Conservation (phyloP, 2,329 filamentous ascomycete species). For the Penicillium occitanis region DNA sequence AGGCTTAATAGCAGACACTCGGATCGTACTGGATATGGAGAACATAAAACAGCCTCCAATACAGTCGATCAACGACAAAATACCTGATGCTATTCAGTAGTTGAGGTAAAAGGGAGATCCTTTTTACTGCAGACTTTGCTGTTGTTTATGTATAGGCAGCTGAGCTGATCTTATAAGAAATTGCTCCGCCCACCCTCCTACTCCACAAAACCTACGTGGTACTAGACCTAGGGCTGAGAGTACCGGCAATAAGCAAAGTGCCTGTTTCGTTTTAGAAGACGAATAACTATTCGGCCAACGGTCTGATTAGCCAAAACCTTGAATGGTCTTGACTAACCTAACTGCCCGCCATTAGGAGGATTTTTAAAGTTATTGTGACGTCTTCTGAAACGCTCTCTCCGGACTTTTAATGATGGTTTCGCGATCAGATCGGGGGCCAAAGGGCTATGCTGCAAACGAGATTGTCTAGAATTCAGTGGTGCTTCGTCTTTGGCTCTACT, state of each 20-base stretch:
- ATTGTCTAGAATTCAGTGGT: not conserved
- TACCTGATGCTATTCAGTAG: not conserved
- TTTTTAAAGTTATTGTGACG: not conserved
- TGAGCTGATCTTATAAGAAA: not conserved
- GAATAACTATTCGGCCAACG: not conserved
- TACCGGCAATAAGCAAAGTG: not conserved
- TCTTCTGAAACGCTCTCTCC: conserved; percentile 9
- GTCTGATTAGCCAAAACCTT: not conserved
- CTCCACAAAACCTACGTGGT: not conserved
- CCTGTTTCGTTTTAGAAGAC: not conserved
- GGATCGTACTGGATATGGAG: not conserved
- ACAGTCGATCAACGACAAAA: not conserved
- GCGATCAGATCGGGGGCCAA: conserved; percentile 3
- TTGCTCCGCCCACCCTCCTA: not conserved
- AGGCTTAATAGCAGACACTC: not conserved
- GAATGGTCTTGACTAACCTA: not conserved
- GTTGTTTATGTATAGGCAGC: not conserved
- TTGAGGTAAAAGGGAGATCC: not conserved
- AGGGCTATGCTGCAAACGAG: not conserved
- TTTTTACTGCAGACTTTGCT: not conserved
- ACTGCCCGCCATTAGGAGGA: not conserved
- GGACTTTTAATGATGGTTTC: not conserved
- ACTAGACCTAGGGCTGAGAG: not conserved
- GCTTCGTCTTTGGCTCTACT: not conserved
- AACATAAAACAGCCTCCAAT: not conserved